Conservation (phyloP, 306 rosid genomes). For the Casuarina equisetifolia region DNA sequence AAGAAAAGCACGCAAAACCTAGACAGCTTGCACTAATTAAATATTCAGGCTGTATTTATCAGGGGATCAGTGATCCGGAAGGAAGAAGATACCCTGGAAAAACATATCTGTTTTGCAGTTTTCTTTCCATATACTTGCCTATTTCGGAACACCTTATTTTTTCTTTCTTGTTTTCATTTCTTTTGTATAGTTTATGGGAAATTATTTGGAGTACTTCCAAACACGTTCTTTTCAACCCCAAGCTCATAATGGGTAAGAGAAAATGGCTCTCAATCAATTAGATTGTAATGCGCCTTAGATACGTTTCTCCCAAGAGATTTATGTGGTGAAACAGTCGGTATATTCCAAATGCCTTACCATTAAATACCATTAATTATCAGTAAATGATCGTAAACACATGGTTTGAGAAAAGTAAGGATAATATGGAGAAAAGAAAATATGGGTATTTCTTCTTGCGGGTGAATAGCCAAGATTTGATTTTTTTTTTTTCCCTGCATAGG, state of each 20-base stretch:
- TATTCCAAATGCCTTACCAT: too few species aligned
- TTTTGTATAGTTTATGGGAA: neutral
- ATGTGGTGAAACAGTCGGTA: neutral
- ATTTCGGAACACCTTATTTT: neutral
- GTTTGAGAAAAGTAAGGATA: neutral
- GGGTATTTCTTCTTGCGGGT: neutral
- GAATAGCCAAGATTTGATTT: neutral
- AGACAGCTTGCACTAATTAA: conserved; percentile 47
- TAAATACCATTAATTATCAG: too few species aligned
- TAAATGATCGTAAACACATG: too few species aligned
- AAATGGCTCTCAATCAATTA: neutral
- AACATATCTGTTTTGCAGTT: too few species aligned
- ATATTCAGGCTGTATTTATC: conserved; percentile 20
- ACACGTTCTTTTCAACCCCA: neutral
- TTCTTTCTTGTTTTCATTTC: neutral
- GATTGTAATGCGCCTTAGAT: neutral
- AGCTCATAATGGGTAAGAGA: neutral
- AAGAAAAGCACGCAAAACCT: conserved; percentile 33
- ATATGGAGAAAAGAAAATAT: too few species aligned
- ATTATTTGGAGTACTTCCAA: neutral
- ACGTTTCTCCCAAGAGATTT: neutral
- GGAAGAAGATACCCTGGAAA: conserved; percentile 18
- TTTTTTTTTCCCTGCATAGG: neutral
- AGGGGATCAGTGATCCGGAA: conserved; percentile 16
- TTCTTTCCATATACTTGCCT: too few species aligned